Base-by-base conservation (phyloP, 345 rosid genomes). In the Dimocarpus longan region DNA sequence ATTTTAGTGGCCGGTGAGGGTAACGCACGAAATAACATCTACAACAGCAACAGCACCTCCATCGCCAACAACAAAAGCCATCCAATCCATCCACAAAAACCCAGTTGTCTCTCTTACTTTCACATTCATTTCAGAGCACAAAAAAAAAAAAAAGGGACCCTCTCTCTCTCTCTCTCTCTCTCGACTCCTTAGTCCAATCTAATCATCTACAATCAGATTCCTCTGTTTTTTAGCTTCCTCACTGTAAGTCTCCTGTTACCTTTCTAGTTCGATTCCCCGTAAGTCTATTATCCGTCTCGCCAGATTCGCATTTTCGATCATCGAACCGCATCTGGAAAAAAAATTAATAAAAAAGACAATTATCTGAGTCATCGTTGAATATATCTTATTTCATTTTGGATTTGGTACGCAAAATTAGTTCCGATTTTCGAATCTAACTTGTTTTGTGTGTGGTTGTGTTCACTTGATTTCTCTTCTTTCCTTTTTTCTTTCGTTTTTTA, bases 21-120 rank as follows among this genome's bases (percentile, higher is more conserved):
- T 32, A 75, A 43, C 60, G 63, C 71, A 50, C 64, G 48, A 10
- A 48, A 37, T 9, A 24, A 10, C 54, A 43, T 26, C 44, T 10
- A 18, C 32, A 7, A 24, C 78, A 75, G 40, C 72, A 66, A 46
- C 48, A 44, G 39, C 64, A 18, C 65, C 65, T 60, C 65, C 65
- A 60, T 60, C 21, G 21, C 65, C 77, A 11, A 15, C 68, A 74
- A 63, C 68, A 75, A 48, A 75, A 50, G 64, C 66, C 79, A 67
- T 54, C 66, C 66, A 40, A 54, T 54, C 70, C 62, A 48, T 48
- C 15, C 28, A 42, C 21, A 42, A 44, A 0, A 59, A 21, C 8
- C 12, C 52, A 57, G 52, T 19, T 7, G 26, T 18, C 5, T 10
- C 28, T 56, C 42, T 56, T 57, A 6, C 46, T 64, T 46, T 65